A percentile compares a stretch with the other conserved stretches of the same genome.
These are phyloP conservation scores for Ophioceras dolichostomum DNA, from an alignment of 2,329 filamentous ascomycete species.

Conservation along the genomic window DNA sequence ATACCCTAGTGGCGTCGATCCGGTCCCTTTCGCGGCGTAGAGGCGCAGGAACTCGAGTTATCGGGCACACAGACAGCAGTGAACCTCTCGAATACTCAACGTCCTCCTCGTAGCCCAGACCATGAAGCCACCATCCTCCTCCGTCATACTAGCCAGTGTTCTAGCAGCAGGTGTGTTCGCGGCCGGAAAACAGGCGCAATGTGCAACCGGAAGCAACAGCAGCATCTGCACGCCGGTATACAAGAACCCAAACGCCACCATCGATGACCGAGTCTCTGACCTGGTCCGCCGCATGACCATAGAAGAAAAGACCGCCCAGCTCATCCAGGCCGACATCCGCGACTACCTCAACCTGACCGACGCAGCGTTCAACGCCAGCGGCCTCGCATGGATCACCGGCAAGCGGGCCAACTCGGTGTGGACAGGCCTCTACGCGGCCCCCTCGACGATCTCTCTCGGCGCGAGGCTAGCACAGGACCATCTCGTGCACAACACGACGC, in stretches of 20 bases:
- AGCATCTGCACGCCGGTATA: conserved; percentile 25
- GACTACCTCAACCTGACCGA: conserved; percentile 63
- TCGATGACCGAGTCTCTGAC: conserved; percentile 54
- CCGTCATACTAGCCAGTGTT: not conserved
- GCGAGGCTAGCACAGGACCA: conserved; percentile 59
- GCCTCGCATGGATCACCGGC: conserved; percentile 53
- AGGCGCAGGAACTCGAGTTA: too few species aligned
- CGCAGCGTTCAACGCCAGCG: conserved; percentile 54
- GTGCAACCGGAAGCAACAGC: not conserved
- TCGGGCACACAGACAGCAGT: too few species aligned
- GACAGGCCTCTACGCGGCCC: conserved; percentile 54
- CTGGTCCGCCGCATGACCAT: conserved; percentile 62
- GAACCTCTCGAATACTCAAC: too few species aligned
- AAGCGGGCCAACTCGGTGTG: conserved; percentile 59
- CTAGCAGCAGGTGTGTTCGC: not conserved
- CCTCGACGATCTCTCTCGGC: conserved; percentile 49
- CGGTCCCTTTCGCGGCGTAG: too few species aligned
- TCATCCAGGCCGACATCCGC: conserved; percentile 56
- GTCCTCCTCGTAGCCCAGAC: too few species aligned
- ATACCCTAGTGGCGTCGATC: too few species aligned
- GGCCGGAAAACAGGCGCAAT: not conserved
- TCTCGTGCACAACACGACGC: conserved; percentile 49
- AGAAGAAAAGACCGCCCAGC: conserved; percentile 59
- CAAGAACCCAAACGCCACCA: conserved; percentile 48
- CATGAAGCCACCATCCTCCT: not conserved